These are phyloP conservation scores for Venturia oleaginea DNA, from an alignment of 2,329 filamentous ascomycete species.

Conservation along the genomic window DNA sequence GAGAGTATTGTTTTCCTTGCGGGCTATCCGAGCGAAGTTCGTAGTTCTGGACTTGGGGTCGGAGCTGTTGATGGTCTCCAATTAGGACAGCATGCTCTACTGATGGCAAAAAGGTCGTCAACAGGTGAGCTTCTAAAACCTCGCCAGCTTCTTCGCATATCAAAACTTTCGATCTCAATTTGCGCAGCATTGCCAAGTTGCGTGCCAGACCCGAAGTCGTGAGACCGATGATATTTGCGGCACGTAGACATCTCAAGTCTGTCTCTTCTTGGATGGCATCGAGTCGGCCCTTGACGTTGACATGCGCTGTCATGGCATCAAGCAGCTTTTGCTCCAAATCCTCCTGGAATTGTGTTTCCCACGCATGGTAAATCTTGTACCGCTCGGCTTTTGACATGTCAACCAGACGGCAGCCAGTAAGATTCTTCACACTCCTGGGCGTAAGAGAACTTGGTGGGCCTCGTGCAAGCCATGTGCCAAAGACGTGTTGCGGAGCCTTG, in stretches of 20 bases:
- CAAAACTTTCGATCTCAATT: constrained; percentile 46
- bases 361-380: neutral
- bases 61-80: constrained; percentile 54
- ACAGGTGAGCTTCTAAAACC: constrained; percentile 54
- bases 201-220: constrained; percentile 12
- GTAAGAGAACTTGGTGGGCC: neutral
- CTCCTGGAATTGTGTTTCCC: neutral
- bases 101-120: constrained; percentile 50
- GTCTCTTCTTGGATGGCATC: constrained; percentile 1
- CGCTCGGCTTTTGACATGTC: neutral
- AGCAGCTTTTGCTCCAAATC: neutral
- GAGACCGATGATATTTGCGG: constrained; percentile 10
- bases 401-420: neutral
- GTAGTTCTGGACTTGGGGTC: constrained; percentile 49
- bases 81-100: constrained; percentile 55
- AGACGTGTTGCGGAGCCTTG: neutral
- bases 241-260: constrained; percentile 2
- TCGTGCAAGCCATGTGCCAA: neutral
- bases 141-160: constrained; percentile 62
- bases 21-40: constrained; percentile 19
- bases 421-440: neutral
- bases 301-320: constrained; percentile 25
- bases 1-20: constrained; percentile 7
- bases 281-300: constrained; percentile 30
- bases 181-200: constrained; percentile 37